Percentiles rank a stretch among this genome's conserved stretches.
Conservation (phyloP, 2,329 filamentous ascomycete species). For the Ophiocordyceps camponoti-floridani region DNA sequence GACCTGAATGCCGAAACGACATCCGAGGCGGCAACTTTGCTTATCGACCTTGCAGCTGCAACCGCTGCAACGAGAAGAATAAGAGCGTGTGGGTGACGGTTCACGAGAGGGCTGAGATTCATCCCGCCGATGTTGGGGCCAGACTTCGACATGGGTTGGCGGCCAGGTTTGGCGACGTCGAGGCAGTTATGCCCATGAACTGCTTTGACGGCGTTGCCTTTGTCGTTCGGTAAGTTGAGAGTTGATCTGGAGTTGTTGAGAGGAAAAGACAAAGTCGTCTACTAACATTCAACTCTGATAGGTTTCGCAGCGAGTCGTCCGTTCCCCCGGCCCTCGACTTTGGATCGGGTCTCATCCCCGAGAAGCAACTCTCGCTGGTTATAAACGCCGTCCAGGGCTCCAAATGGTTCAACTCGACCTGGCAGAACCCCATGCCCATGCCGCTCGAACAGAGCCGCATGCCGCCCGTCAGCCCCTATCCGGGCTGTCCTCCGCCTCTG, state of each 20-base stretch:
- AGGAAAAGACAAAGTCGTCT: neutral
- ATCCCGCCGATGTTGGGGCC: conserved; percentile 7
- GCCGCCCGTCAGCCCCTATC: neutral
- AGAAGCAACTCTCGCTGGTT: conserved; percentile 8
- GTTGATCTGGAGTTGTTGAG: neutral
- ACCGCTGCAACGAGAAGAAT: conserved; percentile 11
- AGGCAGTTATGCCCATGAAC: conserved; percentile 8
- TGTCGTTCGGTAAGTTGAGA: conserved; percentile 11
- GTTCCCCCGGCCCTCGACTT: conserved; percentile 9
- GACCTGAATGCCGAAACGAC: conserved; percentile 8
- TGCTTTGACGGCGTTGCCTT: conserved; percentile 5
- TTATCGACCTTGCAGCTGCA: conserved; percentile 13
- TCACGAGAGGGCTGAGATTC: conserved; percentile 1
- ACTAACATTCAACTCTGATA: conserved; percentile 1
- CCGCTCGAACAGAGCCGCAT: neutral
- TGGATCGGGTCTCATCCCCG: conserved; percentile 7
- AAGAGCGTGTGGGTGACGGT: conserved; percentile 12
- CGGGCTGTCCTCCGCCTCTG: neutral
- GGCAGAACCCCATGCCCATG: neutral
- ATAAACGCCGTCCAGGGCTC: conserved; percentile 12
- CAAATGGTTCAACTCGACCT: conserved; percentile 11
- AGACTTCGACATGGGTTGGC: conserved; percentile 13
- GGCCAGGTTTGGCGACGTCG: conserved; percentile 12
- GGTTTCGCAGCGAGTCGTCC: conserved; percentile 11
- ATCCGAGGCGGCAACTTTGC: conserved; percentile 2